Evolutionary conservation across 805 yeast species (phyloP), one percentile per base, ranked within the genome.

Genomic region (Candida patagonica): DNA sequence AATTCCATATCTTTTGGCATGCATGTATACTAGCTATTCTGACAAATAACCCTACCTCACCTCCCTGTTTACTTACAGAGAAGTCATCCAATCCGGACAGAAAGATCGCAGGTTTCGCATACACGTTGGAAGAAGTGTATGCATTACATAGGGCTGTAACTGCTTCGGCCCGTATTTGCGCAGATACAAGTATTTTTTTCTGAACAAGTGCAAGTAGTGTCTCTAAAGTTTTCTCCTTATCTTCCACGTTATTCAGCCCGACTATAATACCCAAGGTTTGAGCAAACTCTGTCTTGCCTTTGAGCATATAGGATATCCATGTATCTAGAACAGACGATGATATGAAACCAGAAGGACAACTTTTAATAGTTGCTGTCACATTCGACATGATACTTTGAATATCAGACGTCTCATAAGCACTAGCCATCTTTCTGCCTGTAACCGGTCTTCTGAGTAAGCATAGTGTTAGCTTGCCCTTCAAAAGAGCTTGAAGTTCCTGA

Each of bases 1-100:
- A 19, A 21, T 20, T 0, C 37, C 35, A 3, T 50, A 27, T 45
- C 70, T 65, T 1, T 48, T 16, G 21, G 16, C 41, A 36, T 2
- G 76, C 50, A 5, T 48, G 26, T 2, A 81, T 54, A 1, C 78
- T 64, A 0, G 78, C 68, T 1, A 54, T 46, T 35, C 97, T 63
- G 1, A 86, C 71, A 50, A 76, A 71, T 35, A 84, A 74, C 2
- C 97, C 97, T n/a, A 87, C 88, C 61, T 88, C 97, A 7, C 97
- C 97, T 52, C 84, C 81, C 9, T 19, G 23, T 21, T 74, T 74
- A 0, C 89, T 82, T 2, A 72, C 62, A 0, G 94, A 74, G 55
- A 87, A 86, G 51, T 88, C 96, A 45, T 80, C 78, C 10, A 89
- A 57, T 25, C 74, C 70, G 1, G 45, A 47, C 1, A 70, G 31